These are phyloP conservation scores for Oryza glaberrima DNA, from an alignment of 176 grass and related monocot species.

Conservation along the genomic window DNA sequence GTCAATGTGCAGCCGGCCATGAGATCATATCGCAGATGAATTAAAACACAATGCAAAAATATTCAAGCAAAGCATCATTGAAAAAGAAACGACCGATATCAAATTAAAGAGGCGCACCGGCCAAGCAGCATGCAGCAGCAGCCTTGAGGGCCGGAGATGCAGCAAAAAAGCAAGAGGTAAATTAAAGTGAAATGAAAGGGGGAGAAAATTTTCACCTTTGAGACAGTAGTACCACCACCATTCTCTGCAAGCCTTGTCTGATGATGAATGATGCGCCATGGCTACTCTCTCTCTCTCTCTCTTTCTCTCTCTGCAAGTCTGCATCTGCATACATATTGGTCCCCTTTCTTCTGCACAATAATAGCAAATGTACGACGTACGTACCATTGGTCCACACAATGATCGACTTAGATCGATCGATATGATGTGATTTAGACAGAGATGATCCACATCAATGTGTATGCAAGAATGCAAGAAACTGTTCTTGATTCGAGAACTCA, in stretches of 20 bases:
- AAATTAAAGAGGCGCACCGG: neutral
- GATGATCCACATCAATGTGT: neutral
- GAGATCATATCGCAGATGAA: neutral
- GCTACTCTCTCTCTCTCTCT: neutral
- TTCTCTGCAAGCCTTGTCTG: conserved; percentile 39
- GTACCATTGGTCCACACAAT: conserved; percentile 33
- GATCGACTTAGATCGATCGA: neutral
- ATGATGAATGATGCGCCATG: neutral
- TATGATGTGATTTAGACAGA: neutral
- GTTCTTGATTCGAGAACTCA: neutral
- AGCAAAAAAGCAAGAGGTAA: neutral
- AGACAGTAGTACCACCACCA: conserved; percentile 35
- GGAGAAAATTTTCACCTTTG: conserved; percentile 28
- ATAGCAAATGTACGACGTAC: conserved; percentile 60
- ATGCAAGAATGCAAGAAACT: neutral
- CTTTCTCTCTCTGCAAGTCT: neutral
- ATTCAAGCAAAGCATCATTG: neutral
- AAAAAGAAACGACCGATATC: neutral
- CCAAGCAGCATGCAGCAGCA: neutral
- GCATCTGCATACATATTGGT: conserved; percentile 21
- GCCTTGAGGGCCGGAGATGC: neutral
- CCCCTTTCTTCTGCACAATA: conserved; percentile 51
- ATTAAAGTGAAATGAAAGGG: conserved; percentile 4
- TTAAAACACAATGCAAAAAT: neutral
- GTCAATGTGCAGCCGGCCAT: neutral